Percentiles rank a stretch among this genome's conserved stretches.
phyloP scores from a whole-genome alignment of 345 rosid species.

The Gossypium herbaceum region DNA sequence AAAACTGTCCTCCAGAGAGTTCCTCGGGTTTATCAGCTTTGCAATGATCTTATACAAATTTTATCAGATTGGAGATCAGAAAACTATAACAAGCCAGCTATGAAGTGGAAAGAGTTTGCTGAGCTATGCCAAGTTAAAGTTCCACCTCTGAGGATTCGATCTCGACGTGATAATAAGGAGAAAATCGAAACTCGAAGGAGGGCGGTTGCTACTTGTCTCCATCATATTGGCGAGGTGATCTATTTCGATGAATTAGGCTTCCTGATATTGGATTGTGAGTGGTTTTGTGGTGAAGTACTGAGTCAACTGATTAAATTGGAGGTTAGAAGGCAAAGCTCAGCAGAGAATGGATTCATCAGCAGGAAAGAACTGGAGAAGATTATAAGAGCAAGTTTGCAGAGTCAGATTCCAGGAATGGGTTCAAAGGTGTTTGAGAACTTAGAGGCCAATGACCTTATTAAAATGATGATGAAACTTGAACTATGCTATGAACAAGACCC shows the following conservation, averaged over 20 bases:
- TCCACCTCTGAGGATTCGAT: conserved; percentile 66
- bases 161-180: conserved; percentile 61
- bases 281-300: conserved; percentile 86
- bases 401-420: conserved; percentile 85
- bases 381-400: conserved; percentile 63
- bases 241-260: conserved; percentile 72
- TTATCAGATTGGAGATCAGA: conserved; percentile 85
- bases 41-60: conserved; percentile 68
- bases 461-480: conserved; percentile 86
- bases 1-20: conserved; percentile 74
- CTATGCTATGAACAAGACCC: conserved; percentile 80
- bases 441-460: conserved; percentile 60
- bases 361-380: conserved; percentile 72
- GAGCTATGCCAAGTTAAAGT: conserved; percentile 86
- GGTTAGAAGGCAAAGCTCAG: conserved; percentile 47
- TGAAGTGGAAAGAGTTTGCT: conserved; percentile 85
- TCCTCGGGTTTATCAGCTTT: conserved; percentile 87
- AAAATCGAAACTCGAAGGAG: conserved; percentile 66
- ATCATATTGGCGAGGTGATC: conserved; percentile 80
- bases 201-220: conserved; percentile 85
- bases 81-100: conserved; percentile 66
- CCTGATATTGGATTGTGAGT: conserved; percentile 74
- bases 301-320: conserved; percentile 71
- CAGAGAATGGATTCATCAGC: conserved; percentile 65
- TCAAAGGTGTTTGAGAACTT: conserved; percentile 78